A percentile compares a stretch with the other conserved stretches of the same genome.
These are phyloP conservation scores for Trichoderma asperellum DNA, from an alignment of 2,329 filamentous ascomycete genomes.

Conservation along the genomic window DNA sequence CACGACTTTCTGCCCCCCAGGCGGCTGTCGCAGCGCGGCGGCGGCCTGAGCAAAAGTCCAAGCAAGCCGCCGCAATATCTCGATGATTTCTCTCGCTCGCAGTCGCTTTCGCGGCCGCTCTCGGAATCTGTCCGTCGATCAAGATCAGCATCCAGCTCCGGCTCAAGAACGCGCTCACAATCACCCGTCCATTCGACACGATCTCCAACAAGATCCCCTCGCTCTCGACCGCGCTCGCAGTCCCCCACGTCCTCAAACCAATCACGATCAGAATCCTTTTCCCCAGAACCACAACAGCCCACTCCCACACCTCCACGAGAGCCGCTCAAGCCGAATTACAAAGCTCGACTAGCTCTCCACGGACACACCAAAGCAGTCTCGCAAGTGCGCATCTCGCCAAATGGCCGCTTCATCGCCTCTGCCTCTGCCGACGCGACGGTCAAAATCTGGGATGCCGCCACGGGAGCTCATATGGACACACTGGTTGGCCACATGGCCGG, in stretches of 20 bases:
- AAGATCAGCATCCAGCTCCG: conserved; percentile 42
- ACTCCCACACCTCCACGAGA: conserved; percentile 50
- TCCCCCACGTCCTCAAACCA: conserved; percentile 40
- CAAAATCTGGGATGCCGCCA: conserved; percentile 84
- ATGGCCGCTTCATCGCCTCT: conserved; percentile 87
- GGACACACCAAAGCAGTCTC: conserved; percentile 82
- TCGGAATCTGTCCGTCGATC: conserved; percentile 40
- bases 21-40: conserved; percentile 25
- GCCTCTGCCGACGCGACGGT: conserved; percentile 87
- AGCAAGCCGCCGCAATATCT: conserved; percentile 34
- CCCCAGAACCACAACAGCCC: conserved; percentile 36
- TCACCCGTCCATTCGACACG: conserved; percentile 41
- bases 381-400: conserved; percentile 86
- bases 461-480: conserved; percentile 80
- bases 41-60: conserved; percentile 33
- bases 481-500: conserved; percentile 93
- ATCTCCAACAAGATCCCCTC: conserved; percentile 36
- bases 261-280: conserved; percentile 39
- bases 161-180: conserved; percentile 45
- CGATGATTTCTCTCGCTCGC: conserved; percentile 27
- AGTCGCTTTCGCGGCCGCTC: conserved; percentile 33
- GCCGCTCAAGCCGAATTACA: conserved; percentile 67
- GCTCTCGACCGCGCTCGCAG: conserved; percentile 38
- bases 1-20: conserved; percentile 20
- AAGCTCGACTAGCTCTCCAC: conserved; percentile 68